A percentile compares a stretch with the other conserved stretches of the same genome.
Conservation (phyloP, 306 rosid genomes). For the Lathyrus oleraceus region DNA sequence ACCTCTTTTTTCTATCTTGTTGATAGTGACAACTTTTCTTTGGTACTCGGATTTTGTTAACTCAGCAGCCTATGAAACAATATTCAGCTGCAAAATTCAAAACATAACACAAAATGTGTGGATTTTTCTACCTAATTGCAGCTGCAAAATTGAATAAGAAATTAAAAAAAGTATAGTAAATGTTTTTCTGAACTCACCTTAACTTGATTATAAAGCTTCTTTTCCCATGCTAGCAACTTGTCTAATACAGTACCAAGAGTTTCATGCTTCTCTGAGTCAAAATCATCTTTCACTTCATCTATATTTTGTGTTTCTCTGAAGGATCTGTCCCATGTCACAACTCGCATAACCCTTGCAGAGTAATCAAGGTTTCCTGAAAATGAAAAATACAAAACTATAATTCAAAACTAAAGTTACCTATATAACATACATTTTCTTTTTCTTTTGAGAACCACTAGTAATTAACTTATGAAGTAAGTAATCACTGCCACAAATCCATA, state of each 20-base stretch:
- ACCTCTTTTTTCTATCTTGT: conserved; percentile 69
- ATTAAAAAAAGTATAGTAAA: neutral
- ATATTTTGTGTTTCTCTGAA: conserved; percentile 54
- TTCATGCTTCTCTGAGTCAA: conserved; percentile 71
- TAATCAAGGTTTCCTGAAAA: conserved; percentile 80
- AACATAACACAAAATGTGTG: conserved; percentile 5
- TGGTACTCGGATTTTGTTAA: conserved; percentile 87
- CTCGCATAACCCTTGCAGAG: conserved; percentile 92
- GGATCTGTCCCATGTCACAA: conserved; percentile 90
- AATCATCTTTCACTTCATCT: conserved; percentile 69
- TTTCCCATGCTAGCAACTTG: conserved; percentile 95
- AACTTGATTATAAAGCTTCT: conserved; percentile 84
- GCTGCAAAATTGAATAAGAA: neutral
- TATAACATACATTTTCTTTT: neutral
- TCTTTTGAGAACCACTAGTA: too few species aligned
- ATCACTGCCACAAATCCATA: neutral
- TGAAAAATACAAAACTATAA: neutral
- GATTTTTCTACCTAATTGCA: neutral
- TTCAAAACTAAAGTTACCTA: neutral
- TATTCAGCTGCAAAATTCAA: conserved; percentile 30
- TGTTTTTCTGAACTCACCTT: conserved; percentile 49
- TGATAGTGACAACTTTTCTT: conserved; percentile 63
- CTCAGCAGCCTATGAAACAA: conserved; percentile 84
- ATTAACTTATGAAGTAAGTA: too few species aligned
- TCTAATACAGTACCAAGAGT: conserved; percentile 90